Evolutionary conservation across 306 rosid genomes (phyloP).

Genomic region (Leucaena leucocephala): DNA sequence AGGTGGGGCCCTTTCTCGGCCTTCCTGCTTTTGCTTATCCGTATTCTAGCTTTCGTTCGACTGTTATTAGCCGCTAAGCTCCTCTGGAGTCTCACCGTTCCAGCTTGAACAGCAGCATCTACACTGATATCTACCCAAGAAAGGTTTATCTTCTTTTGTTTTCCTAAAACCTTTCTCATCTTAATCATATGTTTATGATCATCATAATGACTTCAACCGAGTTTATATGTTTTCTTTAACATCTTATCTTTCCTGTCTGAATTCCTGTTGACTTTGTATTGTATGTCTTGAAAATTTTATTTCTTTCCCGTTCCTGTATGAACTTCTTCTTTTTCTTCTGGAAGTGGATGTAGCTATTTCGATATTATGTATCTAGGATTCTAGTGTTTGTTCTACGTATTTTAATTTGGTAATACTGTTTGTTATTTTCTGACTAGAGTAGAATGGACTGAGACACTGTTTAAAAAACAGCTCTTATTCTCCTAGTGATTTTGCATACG

Average conservation of each 20-base stretch:
- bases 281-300: not conserved
- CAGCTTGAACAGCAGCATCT: conserved; percentile 29
- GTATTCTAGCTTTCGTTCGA: not conserved
- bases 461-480: not conserved
- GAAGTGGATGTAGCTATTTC: not conserved
- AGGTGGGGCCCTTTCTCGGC: not conserved
- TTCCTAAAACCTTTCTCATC: not conserved
- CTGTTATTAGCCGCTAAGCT: not conserved
- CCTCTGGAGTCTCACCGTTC: conserved; percentile 2
- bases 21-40: not conserved
- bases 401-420: not conserved
- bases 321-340: not conserved
- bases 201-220: not conserved
- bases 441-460: not conserved
- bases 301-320: not conserved
- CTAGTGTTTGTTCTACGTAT: conserved; percentile 24
- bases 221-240: not conserved
- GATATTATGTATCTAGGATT: conserved; percentile 4
- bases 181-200: not conserved
- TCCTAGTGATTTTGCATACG: not conserved
- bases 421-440: conserved; percentile 13
- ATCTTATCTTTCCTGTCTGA: not conserved
- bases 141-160: conserved; percentile 33
- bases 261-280: conserved; percentile 20
- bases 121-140: conserved; percentile 12